Conservation (phyloP, 805 yeast species). For the Wickerhamomyces queroliae region DNA sequence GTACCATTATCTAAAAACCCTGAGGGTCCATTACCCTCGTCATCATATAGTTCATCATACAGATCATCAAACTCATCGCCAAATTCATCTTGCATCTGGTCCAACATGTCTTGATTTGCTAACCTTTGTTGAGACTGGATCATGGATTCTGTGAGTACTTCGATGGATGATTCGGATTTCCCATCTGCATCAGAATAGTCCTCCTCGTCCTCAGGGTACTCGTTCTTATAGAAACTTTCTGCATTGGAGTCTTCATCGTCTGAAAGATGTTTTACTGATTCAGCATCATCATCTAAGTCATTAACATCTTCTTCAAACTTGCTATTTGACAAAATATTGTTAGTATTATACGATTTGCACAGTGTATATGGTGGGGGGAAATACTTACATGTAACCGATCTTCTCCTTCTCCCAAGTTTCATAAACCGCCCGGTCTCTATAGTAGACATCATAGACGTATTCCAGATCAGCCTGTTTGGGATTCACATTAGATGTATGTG, state of each 20-base stretch:
- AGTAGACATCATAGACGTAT: conserved; percentile 89
- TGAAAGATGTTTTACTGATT: conserved; percentile 37
- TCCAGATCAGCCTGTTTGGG: conserved; percentile 37
- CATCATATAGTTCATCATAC: conserved; percentile 74
- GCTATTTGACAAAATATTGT: conserved; percentile 3
- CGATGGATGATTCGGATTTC: conserved; percentile 9
- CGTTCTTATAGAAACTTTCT: conserved; percentile 87
- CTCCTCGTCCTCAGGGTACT: conserved; percentile 93
- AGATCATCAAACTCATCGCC: conserved; percentile 27
- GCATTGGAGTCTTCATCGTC: conserved; percentile 88
- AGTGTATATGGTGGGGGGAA: no score
- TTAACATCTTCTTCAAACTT: conserved; percentile 35
- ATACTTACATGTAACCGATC: conserved; percentile 29
- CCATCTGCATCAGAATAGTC: conserved; percentile 31
- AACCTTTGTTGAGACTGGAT: conserved; percentile 3
- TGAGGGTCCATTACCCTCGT: conserved; percentile 43
- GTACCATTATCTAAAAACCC: conserved; percentile 25
- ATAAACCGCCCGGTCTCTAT: conserved; percentile 58
- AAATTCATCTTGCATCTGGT: background rate
- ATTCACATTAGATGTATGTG: conserved; percentile 16
- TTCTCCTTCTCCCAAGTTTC: conserved; percentile 32
- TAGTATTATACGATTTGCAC: no score
- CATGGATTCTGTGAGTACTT: conserved; percentile 11
- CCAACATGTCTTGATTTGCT: conserved; percentile 1
- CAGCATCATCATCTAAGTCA: conserved; percentile 30